A percentile compares a stretch with the other conserved stretches of the same genome.
phyloP scores from a whole-genome alignment of 805 yeast genomes.

The Ascoidea tarda region DNA sequence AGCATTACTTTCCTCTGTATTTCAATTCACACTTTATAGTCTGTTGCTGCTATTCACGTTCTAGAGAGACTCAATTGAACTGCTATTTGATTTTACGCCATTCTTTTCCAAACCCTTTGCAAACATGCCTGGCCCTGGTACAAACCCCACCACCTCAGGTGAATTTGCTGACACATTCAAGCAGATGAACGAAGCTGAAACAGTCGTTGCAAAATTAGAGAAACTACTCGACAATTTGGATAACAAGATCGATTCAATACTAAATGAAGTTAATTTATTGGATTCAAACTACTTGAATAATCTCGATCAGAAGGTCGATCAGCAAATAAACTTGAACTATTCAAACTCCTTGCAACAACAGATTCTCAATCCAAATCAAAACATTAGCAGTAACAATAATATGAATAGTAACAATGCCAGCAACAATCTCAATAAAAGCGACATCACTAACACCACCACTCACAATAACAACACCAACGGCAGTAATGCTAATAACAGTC shows the following conservation, averaged over 20 bases:
- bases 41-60: background rate
- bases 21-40: background rate
- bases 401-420: background rate
- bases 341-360: background rate
- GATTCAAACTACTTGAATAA: background rate
- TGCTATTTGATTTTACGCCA: background rate
- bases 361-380: background rate
- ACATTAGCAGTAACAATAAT: background rate
- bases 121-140: background rate
- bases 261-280: conserved; percentile 29
- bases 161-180: conserved; percentile 43
- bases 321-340: background rate
- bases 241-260: conserved; percentile 42
- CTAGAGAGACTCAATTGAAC: background rate
- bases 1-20: background rate
- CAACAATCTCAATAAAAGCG: no score
- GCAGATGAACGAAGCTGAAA: conserved; percentile 54
- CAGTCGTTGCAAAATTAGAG: conserved; percentile 48
- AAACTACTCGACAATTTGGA: conserved; percentile 51
- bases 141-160: conserved; percentile 6
- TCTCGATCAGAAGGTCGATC: background rate
- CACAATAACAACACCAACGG: no score
- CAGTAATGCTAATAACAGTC: no score
- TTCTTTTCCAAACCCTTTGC: background rate
- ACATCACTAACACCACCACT: no score